Evolutionary conservation across 371 early-diverging fungal species (phyloP).

Genomic region (Lichtheimia ornata): DNA sequence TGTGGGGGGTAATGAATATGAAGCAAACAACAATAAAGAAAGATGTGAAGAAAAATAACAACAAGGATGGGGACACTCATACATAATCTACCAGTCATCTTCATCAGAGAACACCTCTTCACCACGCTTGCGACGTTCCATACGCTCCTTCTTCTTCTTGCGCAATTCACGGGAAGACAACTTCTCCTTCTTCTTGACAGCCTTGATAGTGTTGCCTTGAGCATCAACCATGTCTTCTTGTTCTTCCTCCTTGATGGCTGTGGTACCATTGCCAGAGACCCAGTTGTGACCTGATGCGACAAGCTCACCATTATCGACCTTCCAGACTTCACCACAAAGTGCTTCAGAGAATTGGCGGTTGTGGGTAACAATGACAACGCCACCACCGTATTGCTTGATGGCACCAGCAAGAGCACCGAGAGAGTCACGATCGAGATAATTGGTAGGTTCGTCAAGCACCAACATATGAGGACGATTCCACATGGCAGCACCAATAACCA

Average conservation of each 20-base stretch:
- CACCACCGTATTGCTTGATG: conserved; percentile 71
- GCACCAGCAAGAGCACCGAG: conserved; percentile 73
- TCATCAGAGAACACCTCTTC: conserved; percentile 55
- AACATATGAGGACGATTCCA: conserved; percentile 87
- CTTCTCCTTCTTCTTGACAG: conserved; percentile 48
- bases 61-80: too few relatives aligned
- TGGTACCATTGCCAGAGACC: conserved; percentile 49
- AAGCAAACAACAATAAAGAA: too few relatives aligned
- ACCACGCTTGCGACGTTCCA: conserved; percentile 59
- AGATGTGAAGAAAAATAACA: too few relatives aligned
- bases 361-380: conserved; percentile 79
- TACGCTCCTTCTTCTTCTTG: conserved; percentile 60
- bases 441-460: conserved; percentile 90
- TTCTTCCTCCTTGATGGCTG: conserved; percentile 37
- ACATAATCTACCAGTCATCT: conserved; percentile 38
- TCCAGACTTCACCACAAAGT: conserved; percentile 73
- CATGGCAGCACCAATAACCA: conserved; percentile 85
- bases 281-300: conserved; percentile 54
- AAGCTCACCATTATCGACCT: conserved; percentile 70
- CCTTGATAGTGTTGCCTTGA: conserved; percentile 53
- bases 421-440: conserved; percentile 79
- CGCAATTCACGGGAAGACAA: conserved; percentile 50
- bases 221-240: conserved; percentile 49
- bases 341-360: conserved; percentile 73
- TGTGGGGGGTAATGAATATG: too few relatives aligned